Percentiles rank a stretch among this genome's conserved stretches.
phyloP scores from a whole-genome alignment of 306 rosid genomes.

The Casuarina glauca region DNA sequence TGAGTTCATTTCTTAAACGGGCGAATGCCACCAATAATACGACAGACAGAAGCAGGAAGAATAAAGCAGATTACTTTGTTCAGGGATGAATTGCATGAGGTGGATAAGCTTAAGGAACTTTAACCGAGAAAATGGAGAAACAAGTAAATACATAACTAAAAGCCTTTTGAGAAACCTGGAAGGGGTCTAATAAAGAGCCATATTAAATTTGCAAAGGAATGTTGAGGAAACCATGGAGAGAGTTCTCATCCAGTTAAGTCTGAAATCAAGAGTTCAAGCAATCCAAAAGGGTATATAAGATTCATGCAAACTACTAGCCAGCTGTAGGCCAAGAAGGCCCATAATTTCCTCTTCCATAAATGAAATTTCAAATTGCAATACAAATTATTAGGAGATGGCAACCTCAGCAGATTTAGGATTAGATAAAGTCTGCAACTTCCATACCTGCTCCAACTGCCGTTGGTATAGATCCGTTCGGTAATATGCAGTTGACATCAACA shows the following conservation, averaged over 20 bases:
- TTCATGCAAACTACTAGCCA: neutral
- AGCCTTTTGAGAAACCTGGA: neutral
- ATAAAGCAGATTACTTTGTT: neutral
- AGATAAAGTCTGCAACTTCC: slow-evolving; percentile 10
- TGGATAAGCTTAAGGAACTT: neutral
- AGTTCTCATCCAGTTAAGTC: neutral
- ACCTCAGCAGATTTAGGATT: neutral
- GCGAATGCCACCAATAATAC: neutral
- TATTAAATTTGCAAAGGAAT: neutral
- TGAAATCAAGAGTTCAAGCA: neutral
- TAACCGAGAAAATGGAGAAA: neutral
- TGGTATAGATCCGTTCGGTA: slow-evolving; percentile 84
- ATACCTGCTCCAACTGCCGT: slow-evolving; percentile 75
- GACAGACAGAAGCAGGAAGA: neutral
- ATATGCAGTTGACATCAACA: slow-evolving; percentile 90
- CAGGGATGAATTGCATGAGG: neutral
- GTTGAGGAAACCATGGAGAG: neutral
- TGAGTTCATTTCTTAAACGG: neutral
- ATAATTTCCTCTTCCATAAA: neutral
- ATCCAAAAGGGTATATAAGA: slow-evolving; percentile 1
- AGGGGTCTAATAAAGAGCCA: neutral
- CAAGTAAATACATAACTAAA: neutral
- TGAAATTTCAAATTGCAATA: slow-evolving; percentile 1
- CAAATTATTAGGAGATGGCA: slow-evolving; percentile 5
- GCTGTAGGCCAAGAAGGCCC: neutral